These are phyloP conservation scores for Chrysophaeum taylorii DNA, from an alignment of 352 stramenopile species.

Conservation along the genomic window DNA sequence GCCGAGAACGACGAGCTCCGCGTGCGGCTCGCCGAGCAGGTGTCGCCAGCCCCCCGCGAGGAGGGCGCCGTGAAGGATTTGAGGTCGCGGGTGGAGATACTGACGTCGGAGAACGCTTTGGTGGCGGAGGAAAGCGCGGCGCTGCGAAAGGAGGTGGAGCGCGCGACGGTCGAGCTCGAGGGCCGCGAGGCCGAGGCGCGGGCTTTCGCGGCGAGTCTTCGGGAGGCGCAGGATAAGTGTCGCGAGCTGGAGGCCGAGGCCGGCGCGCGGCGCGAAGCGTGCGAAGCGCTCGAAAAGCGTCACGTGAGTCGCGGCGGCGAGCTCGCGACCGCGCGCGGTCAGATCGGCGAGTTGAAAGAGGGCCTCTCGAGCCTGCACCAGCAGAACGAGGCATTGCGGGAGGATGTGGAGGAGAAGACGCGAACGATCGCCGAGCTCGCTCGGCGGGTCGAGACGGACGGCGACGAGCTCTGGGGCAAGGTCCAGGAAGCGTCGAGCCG, in stretches of 20 bases:
- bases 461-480: conserved; percentile 20
- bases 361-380: conserved; percentile 19
- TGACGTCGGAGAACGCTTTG: conserved; percentile 36
- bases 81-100: conserved; percentile 24
- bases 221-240: conserved; percentile 19
- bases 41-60: conserved; percentile 15
- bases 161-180: conserved; percentile 24
- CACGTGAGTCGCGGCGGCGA: not conserved
- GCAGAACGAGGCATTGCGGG: conserved; percentile 25
- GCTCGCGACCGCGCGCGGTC: not conserved
- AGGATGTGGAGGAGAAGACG: conserved; percentile 20
- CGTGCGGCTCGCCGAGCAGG: not conserved
- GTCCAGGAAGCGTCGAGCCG: conserved; percentile 19
- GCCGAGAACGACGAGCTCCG: conserved; percentile 27
- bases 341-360: not conserved
- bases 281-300: not conserved
- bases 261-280: not conserved
- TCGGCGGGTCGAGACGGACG: conserved; percentile 24
- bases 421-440: conserved; percentile 9
- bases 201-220: conserved; percentile 22
- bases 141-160: conserved; percentile 32
- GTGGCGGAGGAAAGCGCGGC: conserved; percentile 33
- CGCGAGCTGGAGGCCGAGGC: conserved; percentile 15
- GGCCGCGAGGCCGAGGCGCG: conserved; percentile 21
- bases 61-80: conserved; percentile 18